These are phyloP conservation scores for Umbelopsis vinacea DNA, from an alignment of 192 early-diverging fungal genomes.

Conservation along the genomic window DNA sequence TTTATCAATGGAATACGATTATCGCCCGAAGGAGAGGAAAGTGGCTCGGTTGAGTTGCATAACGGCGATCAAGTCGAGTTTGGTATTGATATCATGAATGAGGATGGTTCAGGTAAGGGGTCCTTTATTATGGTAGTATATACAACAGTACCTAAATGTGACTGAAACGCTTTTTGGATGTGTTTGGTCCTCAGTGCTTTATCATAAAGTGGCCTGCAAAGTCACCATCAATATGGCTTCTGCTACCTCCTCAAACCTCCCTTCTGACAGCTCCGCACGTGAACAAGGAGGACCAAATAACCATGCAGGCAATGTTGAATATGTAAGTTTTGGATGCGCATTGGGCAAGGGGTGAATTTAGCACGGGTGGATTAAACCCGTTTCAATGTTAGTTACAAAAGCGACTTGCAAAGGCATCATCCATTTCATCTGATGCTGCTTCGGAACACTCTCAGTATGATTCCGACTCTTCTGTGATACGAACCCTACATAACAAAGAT, in stretches of 20 bases:
- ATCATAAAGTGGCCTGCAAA: conserved; percentile 40
- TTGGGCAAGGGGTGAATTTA: not conserved
- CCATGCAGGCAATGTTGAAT: conserved; percentile 24
- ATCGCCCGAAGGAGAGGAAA: conserved; percentile 66
- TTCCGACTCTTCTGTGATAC: not conserved
- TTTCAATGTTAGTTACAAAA: conserved; percentile 19
- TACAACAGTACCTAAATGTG: not conserved
- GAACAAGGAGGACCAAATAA: conserved; percentile 25
- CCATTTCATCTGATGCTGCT: not conserved
- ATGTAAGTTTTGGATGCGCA: not conserved
- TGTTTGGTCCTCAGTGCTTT: conserved; percentile 32
- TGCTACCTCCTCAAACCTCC: not conserved
- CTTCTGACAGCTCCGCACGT: conserved; percentile 11
- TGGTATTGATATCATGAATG: conserved; percentile 81
- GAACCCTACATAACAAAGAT: not conserved
- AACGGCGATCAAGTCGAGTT: conserved; percentile 72
- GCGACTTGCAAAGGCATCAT: not conserved
- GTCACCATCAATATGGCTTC: conserved; percentile 22
- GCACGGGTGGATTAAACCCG: conserved; percentile 23
- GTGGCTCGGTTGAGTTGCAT: conserved; percentile 60
- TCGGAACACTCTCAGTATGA: not conserved
- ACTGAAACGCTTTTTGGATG: not conserved
- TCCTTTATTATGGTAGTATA: too few species aligned
- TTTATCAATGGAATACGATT: conserved; percentile 77
- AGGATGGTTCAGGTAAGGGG: conserved; percentile 62